Conservation (phyloP, 306 rosid genomes). For the Vigna mungo region DNA sequence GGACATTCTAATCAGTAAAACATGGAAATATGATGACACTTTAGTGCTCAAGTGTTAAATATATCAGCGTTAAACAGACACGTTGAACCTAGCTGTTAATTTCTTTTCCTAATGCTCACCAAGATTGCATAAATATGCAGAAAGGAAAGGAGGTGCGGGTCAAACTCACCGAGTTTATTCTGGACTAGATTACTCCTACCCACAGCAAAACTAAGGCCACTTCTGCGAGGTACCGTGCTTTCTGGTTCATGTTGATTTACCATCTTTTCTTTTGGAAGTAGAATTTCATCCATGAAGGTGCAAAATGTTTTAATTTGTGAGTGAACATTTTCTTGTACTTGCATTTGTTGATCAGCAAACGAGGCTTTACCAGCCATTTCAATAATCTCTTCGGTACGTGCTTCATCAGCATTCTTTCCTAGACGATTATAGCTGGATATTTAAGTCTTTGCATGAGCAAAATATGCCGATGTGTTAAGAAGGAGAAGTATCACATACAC, state of each 20-base stretch:
- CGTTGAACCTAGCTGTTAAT: slow-evolving; percentile 21
- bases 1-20: slow-evolving; percentile 14
- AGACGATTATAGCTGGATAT: slow-evolving; percentile 75
- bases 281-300: slow-evolving; percentile 76
- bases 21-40: slow-evolving; percentile 17
- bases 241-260: slow-evolving; percentile 51
- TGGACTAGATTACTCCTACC: slow-evolving; percentile 54
- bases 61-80: slow-evolving; percentile 18
- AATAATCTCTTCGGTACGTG: slow-evolving; percentile 73
- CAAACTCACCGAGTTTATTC: slow-evolving; percentile 56
- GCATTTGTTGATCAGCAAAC: slow-evolving; percentile 72
- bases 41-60: background rate
- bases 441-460: slow-evolving; percentile 52
- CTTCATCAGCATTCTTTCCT: slow-evolving; percentile 72
- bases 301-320: slow-evolving; percentile 67
- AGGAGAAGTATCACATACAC: slow-evolving; percentile 18
- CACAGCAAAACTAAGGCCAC: slow-evolving; percentile 88
- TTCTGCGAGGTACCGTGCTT: slow-evolving; percentile 54
- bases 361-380: slow-evolving; percentile 76
- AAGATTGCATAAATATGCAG: slow-evolving; percentile 1
- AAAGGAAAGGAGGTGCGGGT: background rate
- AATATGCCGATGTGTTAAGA: slow-evolving; percentile 28
- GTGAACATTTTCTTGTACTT: slow-evolving; percentile 87
- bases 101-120: slow-evolving; percentile 14
- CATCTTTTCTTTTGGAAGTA: slow-evolving; percentile 58